phyloP scores from a whole-genome alignment of 768 basidiomycete species.

The Pulveroboletus sp. region DNA sequence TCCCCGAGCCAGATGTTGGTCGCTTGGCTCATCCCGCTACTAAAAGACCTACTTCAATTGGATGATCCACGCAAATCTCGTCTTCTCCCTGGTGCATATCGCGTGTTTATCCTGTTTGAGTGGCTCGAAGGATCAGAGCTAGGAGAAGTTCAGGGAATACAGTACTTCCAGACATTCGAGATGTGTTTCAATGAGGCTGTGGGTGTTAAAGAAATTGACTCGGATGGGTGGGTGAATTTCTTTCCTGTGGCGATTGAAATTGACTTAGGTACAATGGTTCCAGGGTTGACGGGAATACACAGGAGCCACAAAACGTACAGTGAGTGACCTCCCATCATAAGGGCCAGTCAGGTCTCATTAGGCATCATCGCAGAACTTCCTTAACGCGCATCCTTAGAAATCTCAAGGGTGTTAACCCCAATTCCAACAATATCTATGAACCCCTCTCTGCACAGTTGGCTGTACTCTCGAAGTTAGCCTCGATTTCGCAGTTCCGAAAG shows the following conservation, averaged over 20 bases:
- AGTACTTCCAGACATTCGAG: constrained; percentile 5
- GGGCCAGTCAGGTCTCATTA: too few relatives aligned
- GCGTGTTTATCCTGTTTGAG: background rate
- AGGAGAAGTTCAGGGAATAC: background rate
- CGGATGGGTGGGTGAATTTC: too few relatives aligned
- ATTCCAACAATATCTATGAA: background rate
- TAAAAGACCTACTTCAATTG: background rate
- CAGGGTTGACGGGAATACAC: background rate
- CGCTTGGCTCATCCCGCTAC: constrained; percentile 1
- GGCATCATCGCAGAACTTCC: too few relatives aligned
- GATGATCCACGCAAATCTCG: background rate
- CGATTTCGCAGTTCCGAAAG: background rate
- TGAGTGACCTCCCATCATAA: background rate
- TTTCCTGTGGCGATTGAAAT: too few relatives aligned
- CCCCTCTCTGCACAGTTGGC: background rate
- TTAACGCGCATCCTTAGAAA: background rate
- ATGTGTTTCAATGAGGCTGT: constrained; percentile 1
- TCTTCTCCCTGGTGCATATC: constrained; percentile 4
- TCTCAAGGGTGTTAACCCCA: background rate
- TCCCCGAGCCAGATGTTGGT: background rate
- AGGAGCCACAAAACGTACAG: background rate
- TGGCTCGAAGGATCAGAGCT: background rate
- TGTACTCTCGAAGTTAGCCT: background rate
- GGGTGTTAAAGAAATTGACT: too few relatives aligned
- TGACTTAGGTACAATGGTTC: background rate